Percentiles rank a stretch among this genome's conserved stretches.
These are phyloP conservation scores for Gentiana straminea DNA, from an alignment of 257 asterid genomes.

Conservation along the genomic window DNA sequence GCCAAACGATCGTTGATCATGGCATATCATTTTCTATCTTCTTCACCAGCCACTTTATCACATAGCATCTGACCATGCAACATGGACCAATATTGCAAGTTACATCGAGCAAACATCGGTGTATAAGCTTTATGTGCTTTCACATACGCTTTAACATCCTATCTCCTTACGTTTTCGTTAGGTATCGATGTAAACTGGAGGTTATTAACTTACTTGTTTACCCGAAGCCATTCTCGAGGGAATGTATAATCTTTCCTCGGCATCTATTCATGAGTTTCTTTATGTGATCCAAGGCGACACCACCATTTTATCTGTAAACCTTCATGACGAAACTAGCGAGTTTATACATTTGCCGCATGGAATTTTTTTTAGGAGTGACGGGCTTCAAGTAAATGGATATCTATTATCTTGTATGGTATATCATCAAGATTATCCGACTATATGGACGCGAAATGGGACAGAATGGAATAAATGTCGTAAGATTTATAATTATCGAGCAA, in stretches of 20 bases:
- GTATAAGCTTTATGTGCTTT: background rate
- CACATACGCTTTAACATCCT: no score
- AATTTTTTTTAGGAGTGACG: background rate
- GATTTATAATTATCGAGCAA: background rate
- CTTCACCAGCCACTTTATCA: no score
- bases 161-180: constrained; percentile 1
- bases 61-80: no score
- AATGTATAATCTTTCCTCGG: background rate
- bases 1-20: no score
- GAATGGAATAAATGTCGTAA: constrained; percentile 6
- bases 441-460: background rate
- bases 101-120: background rate
- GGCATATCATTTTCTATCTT: no score
- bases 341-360: background rate
- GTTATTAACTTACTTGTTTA: background rate
- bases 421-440: background rate
- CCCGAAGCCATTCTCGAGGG: background rate
- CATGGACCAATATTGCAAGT: no score
- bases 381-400: background rate
- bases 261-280: background rate
- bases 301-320: background rate
- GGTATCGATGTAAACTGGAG: constrained; percentile 7
- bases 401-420: constrained; percentile 2
- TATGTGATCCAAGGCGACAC: background rate
- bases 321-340: background rate